phyloP scores from a whole-genome alignment of 2,329 filamentous ascomycete genomes.

The Davidsoniella eucalypti region DNA sequence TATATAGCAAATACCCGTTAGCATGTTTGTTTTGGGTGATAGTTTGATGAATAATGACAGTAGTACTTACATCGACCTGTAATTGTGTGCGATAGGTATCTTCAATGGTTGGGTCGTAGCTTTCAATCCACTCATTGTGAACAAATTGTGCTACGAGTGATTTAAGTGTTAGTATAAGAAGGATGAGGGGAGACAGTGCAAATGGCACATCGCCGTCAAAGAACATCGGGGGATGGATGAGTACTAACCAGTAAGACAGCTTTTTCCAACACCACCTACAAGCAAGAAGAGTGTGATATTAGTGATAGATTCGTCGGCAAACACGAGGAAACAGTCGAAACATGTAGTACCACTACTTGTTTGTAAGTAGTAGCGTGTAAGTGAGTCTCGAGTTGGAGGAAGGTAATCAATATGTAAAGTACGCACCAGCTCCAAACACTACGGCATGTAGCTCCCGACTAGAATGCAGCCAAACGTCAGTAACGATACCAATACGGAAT shows the following conservation, averaged over 20 bases:
- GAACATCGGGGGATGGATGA: too few species aligned
- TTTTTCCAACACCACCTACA: slow-evolving; percentile 76
- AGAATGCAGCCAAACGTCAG: slow-evolving; percentile 5
- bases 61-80: slow-evolving; percentile 61
- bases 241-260: slow-evolving; percentile 66
- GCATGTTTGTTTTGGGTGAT: slow-evolving; percentile 14
- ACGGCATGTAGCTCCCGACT: slow-evolving; percentile 72
- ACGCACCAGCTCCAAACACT: slow-evolving; percentile 61
- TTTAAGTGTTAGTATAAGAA: slow-evolving; percentile 5
- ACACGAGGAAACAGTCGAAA: too few species aligned
- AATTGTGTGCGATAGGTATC: slow-evolving; percentile 61
- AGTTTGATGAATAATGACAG: neutral
- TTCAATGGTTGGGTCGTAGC: slow-evolving; percentile 65
- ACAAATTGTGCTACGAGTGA: slow-evolving; percentile 62
- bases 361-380: too few species aligned
- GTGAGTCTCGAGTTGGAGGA: neutral
- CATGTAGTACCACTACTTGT: too few species aligned
- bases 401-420: neutral
- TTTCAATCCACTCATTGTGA: slow-evolving; percentile 87
- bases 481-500: neutral
- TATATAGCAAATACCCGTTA: slow-evolving; percentile 24
- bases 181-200: too few species aligned
- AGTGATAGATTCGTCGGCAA: too few species aligned
- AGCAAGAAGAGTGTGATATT: neutral
- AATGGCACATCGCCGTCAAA: too few species aligned